Evolutionary conservation across 176 grass and related monocot genomes (phyloP), one percentile per base, ranked within the genome.

Genomic region (Aegilops longissima): DNA sequence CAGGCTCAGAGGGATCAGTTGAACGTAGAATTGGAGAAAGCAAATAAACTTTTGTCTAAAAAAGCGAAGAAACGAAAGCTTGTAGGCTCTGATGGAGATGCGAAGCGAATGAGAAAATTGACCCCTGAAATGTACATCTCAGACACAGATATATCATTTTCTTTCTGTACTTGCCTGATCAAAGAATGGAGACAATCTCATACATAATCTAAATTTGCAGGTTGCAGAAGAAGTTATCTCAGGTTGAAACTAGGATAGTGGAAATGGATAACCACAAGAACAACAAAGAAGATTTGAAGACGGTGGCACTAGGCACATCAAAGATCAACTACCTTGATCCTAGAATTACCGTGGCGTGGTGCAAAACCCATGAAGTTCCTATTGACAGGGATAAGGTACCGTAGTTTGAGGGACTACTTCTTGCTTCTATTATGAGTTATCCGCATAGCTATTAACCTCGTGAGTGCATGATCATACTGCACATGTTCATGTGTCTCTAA

Each of bases 271-370:
- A 93, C 83, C 87, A 84, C 81, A 98, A 92, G 78, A 88, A 84
- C 31, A 91, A 78, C 59, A 98, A 95, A 86, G 95, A 98, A 54
- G 93, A 95, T 77, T 84, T 98, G 83, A 95, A 98, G 86, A 95
- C 85, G 6, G 87, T 98, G 51, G 95, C 95, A 63, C 73, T 98
- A 17, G 95, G 95, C 80, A 98, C 95, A 9, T 98, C 93, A 88
- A 98, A 95, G 83, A 98, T 98, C 66, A 95, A 95, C 78, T 98
- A 98, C 61, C 93, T 98, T 21, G 96, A 98, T 91, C 93, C 96
- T 76, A 94, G 96, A 86, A 98, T 98, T 63, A 87, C 93, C 2
- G 90, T 98, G 35, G 96, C 96, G 56, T 98, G 96, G 96, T 98
- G 96, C 86, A 98, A 98, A 86, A 90, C 93, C 49, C 93, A 98